phyloP scores from a whole-genome alignment of 164 flowering plant species.

The Brasenia schreberi region DNA sequence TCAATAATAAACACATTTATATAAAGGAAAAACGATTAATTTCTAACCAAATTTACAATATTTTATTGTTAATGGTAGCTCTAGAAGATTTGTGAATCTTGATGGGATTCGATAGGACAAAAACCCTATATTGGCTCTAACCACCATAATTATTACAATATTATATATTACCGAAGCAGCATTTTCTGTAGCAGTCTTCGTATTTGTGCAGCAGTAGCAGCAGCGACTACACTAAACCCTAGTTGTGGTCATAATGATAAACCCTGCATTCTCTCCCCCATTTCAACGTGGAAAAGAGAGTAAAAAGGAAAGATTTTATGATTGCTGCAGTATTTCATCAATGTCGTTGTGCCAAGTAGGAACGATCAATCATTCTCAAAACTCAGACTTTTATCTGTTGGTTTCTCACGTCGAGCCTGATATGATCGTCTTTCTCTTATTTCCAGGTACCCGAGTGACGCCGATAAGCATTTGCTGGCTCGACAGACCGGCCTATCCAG shows the following conservation, averaged over 20 bases:
- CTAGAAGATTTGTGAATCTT: too few species aligned
- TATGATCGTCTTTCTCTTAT: conserved; percentile 10
- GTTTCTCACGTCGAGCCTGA: conserved; percentile 5
- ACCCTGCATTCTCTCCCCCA: not conserved
- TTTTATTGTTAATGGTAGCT: too few species aligned
- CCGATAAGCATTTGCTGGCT: conserved; percentile 41
- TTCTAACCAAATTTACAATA: too few species aligned
- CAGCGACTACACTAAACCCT: not conserved
- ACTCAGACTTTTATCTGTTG: conserved; percentile 9
- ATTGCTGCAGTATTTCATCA: not conserved
- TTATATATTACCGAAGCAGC: not conserved
- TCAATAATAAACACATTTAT: too few species aligned
- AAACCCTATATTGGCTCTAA: too few species aligned
- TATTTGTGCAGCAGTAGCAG: not conserved
- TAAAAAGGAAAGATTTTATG: not conserved
- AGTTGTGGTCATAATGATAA: not conserved
- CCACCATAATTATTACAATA: not conserved
- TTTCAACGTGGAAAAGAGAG: not conserved
- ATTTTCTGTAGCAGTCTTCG: not conserved
- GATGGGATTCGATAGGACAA: too few species aligned
- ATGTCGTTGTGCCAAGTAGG: not conserved
- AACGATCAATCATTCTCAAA: conserved; percentile 3
- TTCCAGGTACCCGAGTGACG: conserved; percentile 42
- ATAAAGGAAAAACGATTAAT: too few species aligned
- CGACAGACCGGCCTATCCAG: conserved; percentile 43